Base-by-base conservation (phyloP, 1,139 yeast genomes). In the Candida sp. region DNA sequence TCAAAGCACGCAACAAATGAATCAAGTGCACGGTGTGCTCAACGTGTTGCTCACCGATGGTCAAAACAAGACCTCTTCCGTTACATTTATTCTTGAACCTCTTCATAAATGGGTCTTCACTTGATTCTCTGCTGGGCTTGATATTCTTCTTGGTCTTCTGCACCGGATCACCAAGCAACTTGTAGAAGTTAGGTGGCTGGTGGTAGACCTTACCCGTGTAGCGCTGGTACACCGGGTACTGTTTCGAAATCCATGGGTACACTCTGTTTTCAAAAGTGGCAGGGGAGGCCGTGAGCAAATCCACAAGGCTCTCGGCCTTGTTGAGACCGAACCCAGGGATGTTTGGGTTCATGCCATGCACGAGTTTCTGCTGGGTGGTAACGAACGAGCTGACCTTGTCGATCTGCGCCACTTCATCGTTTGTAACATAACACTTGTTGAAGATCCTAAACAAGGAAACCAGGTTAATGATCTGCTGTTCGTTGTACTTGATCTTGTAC, bases 181-280 rank as follows among this genome's bases (percentile, higher is more conserved):
- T 4, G 65, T 56, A 69, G 72, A 67, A 35, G 11, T 66, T 54
- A 17, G 83, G 84, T 7, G 78, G 77, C 8, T 72, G 67, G 31
- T 65, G 52, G 23, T 64, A 62, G 9, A 60, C 60, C 17, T 70
- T 73, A 11, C 83, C 83, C 7, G 73, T 73, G 80, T 81, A 79
- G 57, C 82, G 65, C 51, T 72, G 77, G 59, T 68, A 80, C 5
- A 68, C 58, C 4, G 85, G 85, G 40, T 68, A 60, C 44, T 72
- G 68, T 47, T 71, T 61, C 6, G 75, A 69, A 40, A 80, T 52
- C 78, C 82, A 80, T 23, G 81, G 83, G 58, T 77, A 79, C 7
- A 79, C 57, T 54, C 81, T 66, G 30, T 65, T 59, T 56, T 80
- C 83, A 25, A 80, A 58, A 47, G 60, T 58, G 49, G 54, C 30